Conservation (phyloP, 768 basidiomycete genomes). For the Hemileccinum impolitum region DNA sequence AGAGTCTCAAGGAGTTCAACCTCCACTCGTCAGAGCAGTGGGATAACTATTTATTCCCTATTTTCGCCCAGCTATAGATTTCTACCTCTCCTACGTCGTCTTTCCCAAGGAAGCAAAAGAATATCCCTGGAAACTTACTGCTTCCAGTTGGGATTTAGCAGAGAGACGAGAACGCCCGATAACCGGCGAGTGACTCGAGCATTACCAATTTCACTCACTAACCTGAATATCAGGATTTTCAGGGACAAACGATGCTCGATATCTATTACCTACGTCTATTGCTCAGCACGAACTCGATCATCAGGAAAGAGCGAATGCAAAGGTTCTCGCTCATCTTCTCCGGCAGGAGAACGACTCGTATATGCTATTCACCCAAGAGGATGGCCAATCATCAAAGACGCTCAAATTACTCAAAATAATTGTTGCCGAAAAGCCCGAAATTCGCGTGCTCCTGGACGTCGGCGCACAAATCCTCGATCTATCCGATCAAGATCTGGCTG, state of each 20-base stretch:
- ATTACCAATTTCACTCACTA: too few relatives aligned
- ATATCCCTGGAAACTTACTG: too few relatives aligned
- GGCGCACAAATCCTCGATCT: conserved; percentile 55
- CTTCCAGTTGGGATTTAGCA: too few relatives aligned
- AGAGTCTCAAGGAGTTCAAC: background rate
- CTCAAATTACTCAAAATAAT: conserved; percentile 35
- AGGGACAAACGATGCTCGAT: conserved; percentile 50
- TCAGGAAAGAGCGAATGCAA: conserved; percentile 33
- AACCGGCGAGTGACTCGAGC: too few relatives aligned
- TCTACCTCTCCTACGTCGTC: background rate
- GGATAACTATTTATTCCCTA: background rate
- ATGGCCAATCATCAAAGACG: conserved; percentile 1
- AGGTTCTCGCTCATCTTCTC: conserved; percentile 25
- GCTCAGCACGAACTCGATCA: conserved; percentile 28
- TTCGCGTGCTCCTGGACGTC: conserved; percentile 49
- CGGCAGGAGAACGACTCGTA: conserved; percentile 39
- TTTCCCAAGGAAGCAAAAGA: background rate
- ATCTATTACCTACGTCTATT: conserved; percentile 18
- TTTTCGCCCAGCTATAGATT: background rate
- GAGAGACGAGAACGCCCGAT: too few relatives aligned
- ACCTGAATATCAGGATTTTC: conserved; percentile 34
- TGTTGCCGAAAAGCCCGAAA: conserved; percentile 29
- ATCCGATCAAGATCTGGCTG: conserved; percentile 37
- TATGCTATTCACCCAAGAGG: conserved; percentile 12
- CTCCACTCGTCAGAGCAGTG: background rate